Evolutionary conservation across 345 rosid genomes (phyloP).

Genomic region (Erysimum cheiranthoides): DNA sequence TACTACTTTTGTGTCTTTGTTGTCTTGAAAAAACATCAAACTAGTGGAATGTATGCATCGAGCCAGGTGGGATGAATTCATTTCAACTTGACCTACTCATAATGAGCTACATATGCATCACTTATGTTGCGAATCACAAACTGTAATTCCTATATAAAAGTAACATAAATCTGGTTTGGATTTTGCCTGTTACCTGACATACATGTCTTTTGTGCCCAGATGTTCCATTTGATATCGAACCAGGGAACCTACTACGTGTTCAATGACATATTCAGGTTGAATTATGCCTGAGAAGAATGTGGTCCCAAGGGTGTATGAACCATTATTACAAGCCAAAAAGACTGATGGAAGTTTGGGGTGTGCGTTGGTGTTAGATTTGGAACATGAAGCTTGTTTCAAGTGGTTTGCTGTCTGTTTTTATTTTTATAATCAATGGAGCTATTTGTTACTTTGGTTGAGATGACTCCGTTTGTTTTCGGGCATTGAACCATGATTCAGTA

Average conservation of each 20-base stretch:
- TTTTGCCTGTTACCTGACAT: constrained; percentile 15
- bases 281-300: constrained; percentile 75
- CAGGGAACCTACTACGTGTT: constrained; percentile 90
- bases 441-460: constrained; percentile 33
- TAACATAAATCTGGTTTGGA: constrained; percentile 7
- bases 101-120: constrained; percentile 3
- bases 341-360: constrained; percentile 17
- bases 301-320: constrained; percentile 12
- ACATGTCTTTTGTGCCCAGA: constrained; percentile 53
- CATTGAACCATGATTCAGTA: constrained; percentile 22
- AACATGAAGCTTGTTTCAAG: constrained; percentile 29
- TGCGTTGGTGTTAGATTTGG: constrained; percentile 33
- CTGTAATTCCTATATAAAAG: not conserved
- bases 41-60: constrained; percentile 7
- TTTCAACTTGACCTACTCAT: not conserved
- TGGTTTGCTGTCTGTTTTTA: constrained; percentile 25
- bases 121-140: constrained; percentile 1
- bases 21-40: constrained; percentile 7
- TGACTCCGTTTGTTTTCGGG: constrained; percentile 27
- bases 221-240: constrained; percentile 96
- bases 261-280: constrained; percentile 95
- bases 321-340: not conserved
- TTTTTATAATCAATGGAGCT: constrained; percentile 11
- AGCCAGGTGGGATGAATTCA: not conserved
- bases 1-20: not conserved